These are phyloP conservation scores for Apophysomyces elegans DNA, from an alignment of 371 early-diverging fungal species.

Conservation along the genomic window DNA sequence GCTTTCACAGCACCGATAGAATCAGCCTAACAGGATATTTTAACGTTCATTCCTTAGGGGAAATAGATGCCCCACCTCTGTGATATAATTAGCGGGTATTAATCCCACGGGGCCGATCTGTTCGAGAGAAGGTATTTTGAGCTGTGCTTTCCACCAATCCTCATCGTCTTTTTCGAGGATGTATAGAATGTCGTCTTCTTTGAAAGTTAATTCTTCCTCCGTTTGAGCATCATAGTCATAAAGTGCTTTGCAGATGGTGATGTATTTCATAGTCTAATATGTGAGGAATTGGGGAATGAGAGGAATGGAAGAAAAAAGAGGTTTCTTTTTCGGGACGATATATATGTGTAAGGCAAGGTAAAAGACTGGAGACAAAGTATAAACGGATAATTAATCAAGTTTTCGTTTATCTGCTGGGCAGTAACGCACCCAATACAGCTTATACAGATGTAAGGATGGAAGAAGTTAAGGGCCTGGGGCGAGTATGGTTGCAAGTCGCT, in stretches of 20 bases:
- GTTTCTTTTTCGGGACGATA: background rate
- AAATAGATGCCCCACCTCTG: slow-evolving; percentile 53
- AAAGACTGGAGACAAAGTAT: slow-evolving; percentile 1
- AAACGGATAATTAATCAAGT: background rate
- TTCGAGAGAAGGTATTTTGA: slow-evolving; percentile 48
- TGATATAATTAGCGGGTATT: slow-evolving; percentile 80
- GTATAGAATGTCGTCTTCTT: slow-evolving; percentile 76
- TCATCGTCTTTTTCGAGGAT: slow-evolving; percentile 69
- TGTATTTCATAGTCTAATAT: slow-evolving; percentile 43
- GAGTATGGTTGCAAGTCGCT: no score
- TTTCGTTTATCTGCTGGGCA: slow-evolving; percentile 9
- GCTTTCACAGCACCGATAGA: slow-evolving; percentile 65
- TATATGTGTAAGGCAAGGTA: background rate
- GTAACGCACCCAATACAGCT: slow-evolving; percentile 4
- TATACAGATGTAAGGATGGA: background rate
- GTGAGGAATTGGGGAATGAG: slow-evolving; percentile 9
- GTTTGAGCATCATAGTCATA: slow-evolving; percentile 86
- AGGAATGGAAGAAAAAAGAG: background rate
- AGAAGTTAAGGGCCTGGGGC: background rate
- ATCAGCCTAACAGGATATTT: slow-evolving; percentile 29
- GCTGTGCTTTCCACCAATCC: slow-evolving; percentile 80
- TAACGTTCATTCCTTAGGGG: background rate
- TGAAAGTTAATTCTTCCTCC: slow-evolving; percentile 85
- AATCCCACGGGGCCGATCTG: slow-evolving; percentile 67
- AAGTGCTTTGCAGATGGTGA: slow-evolving; percentile 45